A percentile compares a stretch with the other conserved stretches of the same genome.
Evolutionary conservation across 2,329 filamentous ascomycete genomes (phyloP).

Genomic region (Penicillium sclerotigenum): DNA sequence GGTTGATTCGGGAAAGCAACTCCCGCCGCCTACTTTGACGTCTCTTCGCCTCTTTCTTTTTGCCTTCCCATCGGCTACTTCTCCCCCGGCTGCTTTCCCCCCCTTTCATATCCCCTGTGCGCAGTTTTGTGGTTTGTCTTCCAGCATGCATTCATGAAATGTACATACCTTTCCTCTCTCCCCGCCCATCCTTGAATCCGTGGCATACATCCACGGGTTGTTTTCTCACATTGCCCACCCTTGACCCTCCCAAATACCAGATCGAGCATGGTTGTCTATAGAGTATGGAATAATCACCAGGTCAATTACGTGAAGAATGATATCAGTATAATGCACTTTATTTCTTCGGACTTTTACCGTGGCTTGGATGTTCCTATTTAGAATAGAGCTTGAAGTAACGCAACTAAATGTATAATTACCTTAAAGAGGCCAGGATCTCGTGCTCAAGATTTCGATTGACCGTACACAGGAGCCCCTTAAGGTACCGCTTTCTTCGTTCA

Average conservation of each 20-base stretch:
- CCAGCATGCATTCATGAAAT: conserved; percentile 31
- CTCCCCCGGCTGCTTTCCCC: conserved; percentile 4
- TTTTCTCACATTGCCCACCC: conserved; percentile 18
- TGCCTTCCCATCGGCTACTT: conserved; percentile 10
- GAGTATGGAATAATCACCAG: conserved; percentile 31
- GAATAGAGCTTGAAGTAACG: not conserved
- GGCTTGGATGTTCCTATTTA: not conserved
- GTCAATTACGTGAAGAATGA: conserved; percentile 27
- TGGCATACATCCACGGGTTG: conserved; percentile 11
- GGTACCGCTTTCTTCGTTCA: not conserved
- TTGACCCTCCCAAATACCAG: conserved; percentile 27
- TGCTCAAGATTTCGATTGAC: not conserved
- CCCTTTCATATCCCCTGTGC: conserved; percentile 13
- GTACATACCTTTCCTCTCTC: conserved; percentile 29
- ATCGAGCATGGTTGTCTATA: conserved; percentile 30
- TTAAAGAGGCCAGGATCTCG: not conserved
- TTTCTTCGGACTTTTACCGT: not conserved
- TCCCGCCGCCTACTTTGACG: not conserved
- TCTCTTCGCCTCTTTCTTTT: not conserved
- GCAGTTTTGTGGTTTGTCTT: conserved; percentile 21
- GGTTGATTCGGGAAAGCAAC: not conserved
- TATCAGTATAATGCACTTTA: conserved; percentile 24
- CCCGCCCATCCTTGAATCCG: conserved; percentile 11
- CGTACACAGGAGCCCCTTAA: not conserved
- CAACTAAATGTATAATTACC: not conserved